Evolutionary conservation across 1,284 basidiomycete species (phyloP).

Genomic region (Marasmius fiardii): DNA sequence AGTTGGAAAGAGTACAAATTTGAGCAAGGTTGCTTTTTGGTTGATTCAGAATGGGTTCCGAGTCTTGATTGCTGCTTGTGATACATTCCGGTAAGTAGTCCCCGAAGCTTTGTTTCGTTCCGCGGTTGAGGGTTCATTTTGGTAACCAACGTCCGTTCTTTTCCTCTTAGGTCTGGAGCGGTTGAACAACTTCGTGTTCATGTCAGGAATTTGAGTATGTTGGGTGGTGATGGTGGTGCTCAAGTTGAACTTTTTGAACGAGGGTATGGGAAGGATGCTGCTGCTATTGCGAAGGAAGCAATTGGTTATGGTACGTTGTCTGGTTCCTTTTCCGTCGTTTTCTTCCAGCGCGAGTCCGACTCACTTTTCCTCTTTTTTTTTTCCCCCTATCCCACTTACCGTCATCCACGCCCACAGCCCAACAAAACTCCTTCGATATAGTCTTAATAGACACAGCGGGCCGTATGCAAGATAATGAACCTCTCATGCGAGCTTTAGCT

Average conservation of each 20-base stretch:
- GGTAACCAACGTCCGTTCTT: constrained; percentile 5
- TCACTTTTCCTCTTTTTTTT: no score
- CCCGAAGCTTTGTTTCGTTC: neutral
- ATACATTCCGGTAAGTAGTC: constrained; percentile 90
- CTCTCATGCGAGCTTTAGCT: constrained; percentile 96
- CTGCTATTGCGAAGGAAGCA: constrained; percentile 95
- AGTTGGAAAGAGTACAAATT: constrained; percentile 97
- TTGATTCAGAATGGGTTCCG: constrained; percentile 91
- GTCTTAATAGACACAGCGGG: constrained; percentile 98
- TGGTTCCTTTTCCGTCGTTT: neutral
- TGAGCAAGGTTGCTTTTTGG: constrained; percentile 99
- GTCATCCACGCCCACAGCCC: no score
- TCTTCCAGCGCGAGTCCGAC: no score
- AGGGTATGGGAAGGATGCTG: constrained; percentile 98
- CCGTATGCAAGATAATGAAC: constrained; percentile 98
- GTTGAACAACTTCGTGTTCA: constrained; percentile 98
- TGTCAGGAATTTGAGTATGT: constrained; percentile 90
- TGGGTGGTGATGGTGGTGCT: constrained; percentile 67
- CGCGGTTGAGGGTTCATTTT: neutral
- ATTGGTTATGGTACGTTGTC: constrained; percentile 72
- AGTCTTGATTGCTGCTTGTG: constrained; percentile 97
- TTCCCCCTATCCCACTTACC: no score
- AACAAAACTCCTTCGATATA: constrained; percentile 87
- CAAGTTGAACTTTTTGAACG: constrained; percentile 92
- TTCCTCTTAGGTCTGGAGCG: constrained; percentile 73